Evolutionary conservation across 2,329 filamentous ascomycete genomes (phyloP).

Genomic region (Periglandula ipomoeae): DNA sequence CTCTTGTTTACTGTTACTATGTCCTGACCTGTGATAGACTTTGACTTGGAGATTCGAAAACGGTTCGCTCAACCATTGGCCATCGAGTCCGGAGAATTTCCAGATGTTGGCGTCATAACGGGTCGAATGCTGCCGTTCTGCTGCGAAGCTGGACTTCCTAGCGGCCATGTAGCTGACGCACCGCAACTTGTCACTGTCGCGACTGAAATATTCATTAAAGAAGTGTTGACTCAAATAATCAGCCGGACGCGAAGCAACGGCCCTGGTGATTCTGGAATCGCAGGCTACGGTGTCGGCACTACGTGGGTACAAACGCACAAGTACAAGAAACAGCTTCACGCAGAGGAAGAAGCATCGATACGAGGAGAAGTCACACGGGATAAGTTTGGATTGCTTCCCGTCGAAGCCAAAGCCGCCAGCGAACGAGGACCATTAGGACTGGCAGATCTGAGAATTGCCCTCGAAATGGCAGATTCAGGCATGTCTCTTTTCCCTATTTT

Average conservation of each 20-base stretch:
- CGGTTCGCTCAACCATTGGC: slow-evolving; percentile 55
- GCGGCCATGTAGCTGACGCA: slow-evolving; percentile 50
- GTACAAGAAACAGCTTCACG: slow-evolving; percentile 64
- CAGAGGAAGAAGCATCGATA: slow-evolving; percentile 64
- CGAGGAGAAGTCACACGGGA: slow-evolving; percentile 68
- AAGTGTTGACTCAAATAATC: slow-evolving; percentile 53
- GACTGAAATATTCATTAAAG: slow-evolving; percentile 59
- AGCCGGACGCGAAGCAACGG: slow-evolving; percentile 57
- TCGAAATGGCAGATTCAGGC: slow-evolving; percentile 67
- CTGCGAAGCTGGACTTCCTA: slow-evolving; percentile 54
- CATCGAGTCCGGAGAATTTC: slow-evolving; percentile 60
- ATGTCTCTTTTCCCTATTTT: slow-evolving; percentile 71
- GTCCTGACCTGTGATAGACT: slow-evolving; percentile 34
- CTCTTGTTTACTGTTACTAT: too few species aligned
- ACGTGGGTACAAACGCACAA: slow-evolving; percentile 70
- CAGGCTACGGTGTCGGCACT: slow-evolving; percentile 55
- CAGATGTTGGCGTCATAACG: slow-evolving; percentile 54
- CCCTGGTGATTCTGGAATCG: slow-evolving; percentile 50
- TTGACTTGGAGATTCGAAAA: slow-evolving; percentile 59
- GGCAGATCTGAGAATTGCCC: slow-evolving; percentile 66
- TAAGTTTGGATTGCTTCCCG: slow-evolving; percentile 66
- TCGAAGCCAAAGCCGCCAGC: slow-evolving; percentile 69
- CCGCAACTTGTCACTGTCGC: slow-evolving; percentile 56
- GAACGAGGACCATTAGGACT: slow-evolving; percentile 65
- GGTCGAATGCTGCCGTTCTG: slow-evolving; percentile 59